Conservation (phyloP, 1,284 basidiomycete species). For the Boletellus dicymbophilus region DNA sequence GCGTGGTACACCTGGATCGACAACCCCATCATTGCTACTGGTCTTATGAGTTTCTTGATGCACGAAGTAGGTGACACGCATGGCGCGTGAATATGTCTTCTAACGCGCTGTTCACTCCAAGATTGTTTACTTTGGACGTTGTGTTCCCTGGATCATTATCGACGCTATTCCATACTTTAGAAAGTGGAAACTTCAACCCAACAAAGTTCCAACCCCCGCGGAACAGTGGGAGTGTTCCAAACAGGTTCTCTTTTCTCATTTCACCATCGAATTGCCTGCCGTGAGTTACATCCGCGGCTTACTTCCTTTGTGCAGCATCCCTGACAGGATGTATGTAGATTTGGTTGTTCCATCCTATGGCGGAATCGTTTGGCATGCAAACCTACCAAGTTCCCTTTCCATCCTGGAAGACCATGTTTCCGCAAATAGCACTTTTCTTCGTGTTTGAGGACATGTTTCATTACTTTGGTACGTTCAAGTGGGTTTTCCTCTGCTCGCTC, state of each 20-base stretch:
- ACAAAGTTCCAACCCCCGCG: conserved; percentile 75
- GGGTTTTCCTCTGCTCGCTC: not conserved
- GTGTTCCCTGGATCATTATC: conserved; percentile 95
- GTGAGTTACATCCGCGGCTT: conserved; percentile 44
- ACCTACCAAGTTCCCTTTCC: conserved; percentile 97
- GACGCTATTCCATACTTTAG: conserved; percentile 94
- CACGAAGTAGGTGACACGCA: conserved; percentile 74
- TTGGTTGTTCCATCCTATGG: conserved; percentile 96
- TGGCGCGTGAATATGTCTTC: not conserved
- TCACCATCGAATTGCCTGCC: conserved; percentile 92
- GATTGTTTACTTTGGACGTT: conserved; percentile 97
- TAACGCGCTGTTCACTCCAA: conserved; percentile 32
- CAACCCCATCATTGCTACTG: conserved; percentile 94
- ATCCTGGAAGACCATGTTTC: conserved; percentile 63
- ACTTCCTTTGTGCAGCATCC: not conserved
- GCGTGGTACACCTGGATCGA: conserved; percentile 85
- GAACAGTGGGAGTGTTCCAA: conserved; percentile 99
- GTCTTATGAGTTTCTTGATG: conserved; percentile 90
- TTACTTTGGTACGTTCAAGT: conserved; percentile 62
- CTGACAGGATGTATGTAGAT: conserved; percentile 54
- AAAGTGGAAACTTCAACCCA: conserved; percentile 93
- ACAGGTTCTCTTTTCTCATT: conserved; percentile 93
- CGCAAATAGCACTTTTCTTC: conserved; percentile 91
- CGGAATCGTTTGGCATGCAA: conserved; percentile 86
- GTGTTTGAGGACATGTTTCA: conserved; percentile 97